Evolutionary conservation across 75 land plant genomes (phyloP).

Genomic region (Cunninghamia lanceolata): DNA sequence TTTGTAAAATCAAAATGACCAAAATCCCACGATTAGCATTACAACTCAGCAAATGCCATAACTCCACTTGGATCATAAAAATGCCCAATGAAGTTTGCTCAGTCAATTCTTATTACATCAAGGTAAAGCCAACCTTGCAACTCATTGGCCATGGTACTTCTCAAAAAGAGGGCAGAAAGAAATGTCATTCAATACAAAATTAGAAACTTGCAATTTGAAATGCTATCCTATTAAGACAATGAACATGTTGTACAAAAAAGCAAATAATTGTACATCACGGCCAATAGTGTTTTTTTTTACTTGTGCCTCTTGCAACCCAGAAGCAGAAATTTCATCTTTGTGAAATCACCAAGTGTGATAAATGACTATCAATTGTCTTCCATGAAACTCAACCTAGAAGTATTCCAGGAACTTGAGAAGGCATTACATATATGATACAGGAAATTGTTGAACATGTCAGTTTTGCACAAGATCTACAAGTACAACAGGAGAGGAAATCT

Average conservation of each 20-base stretch:
- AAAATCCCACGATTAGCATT: background rate
- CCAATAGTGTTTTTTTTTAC: background rate
- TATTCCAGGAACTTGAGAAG: background rate
- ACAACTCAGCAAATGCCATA: background rate
- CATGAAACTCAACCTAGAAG: background rate
- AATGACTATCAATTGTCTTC: background rate
- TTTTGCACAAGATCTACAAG: slow-evolving; percentile 64
- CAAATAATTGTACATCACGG: background rate
- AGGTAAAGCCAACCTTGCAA: background rate
- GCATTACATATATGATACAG: background rate
- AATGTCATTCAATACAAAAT: background rate
- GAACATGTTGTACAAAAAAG: background rate
- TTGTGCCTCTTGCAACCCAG: background rate
- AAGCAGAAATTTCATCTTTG: slow-evolving; percentile 1
- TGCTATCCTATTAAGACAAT: background rate
- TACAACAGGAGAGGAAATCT: slow-evolving; percentile 68
- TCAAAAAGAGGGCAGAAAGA: background rate
- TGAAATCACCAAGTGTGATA: background rate
- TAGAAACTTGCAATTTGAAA: background rate
- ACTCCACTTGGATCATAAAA: background rate
- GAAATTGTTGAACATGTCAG: background rate
- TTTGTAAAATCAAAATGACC: background rate
- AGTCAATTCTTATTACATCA: background rate
- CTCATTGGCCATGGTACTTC: background rate
- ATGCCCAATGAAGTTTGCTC: background rate